Base-by-base conservation (phyloP, 176 grass and related monocot species). In the Oryza longistaminata region DNA sequence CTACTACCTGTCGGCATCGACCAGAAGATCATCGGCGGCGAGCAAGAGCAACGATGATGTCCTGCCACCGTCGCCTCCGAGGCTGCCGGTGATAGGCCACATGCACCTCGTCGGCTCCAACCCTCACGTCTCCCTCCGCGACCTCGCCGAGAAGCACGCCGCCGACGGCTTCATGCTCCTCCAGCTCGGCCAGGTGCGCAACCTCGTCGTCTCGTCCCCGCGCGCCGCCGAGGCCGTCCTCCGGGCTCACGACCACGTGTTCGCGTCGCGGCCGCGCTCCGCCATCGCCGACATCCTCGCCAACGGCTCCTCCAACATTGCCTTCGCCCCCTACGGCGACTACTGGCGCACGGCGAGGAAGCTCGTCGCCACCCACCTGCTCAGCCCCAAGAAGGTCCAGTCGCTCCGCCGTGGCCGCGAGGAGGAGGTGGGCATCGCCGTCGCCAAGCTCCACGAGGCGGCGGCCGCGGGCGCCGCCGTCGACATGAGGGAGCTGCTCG, bases 231-330 rank as follows among this genome's bases (percentile, higher is more conserved):
- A 60, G 71, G 87, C 75, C 6, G 25, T 90, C 40, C 11, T 94
- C 21, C 88, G 60, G 17, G 77, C 85, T 53, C 85, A 90, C 85
- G 92, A 94, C 79, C 90, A 80, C 71, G 72, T 80, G 16, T 88
- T 94, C 66, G 87, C 90, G 11, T 88, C 92, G 9, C 90, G 93
- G 9, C 87, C 87, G 3, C 7, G 6, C 6, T 78, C 80, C 33
- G 37, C 14, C 1, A 3, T 79, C 9, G 25, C 33, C 26, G 50
- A 75, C 25, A 15, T 55, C 21, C 71, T 85, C 61, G 3, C 84
- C 10, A 10, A 9, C 24, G 85, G 88, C 2, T 31, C 77, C 21
- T 82, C 73, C 9, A 80, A 90, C 70, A 37, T 93, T 66, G 48
- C 60, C 42, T 75, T 89, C 27, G 17, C 80, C 9, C 86, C 86